Evolutionary conservation across 2,329 filamentous ascomycete genomes (phyloP).

Genomic region (Fusarium sp.): DNA sequence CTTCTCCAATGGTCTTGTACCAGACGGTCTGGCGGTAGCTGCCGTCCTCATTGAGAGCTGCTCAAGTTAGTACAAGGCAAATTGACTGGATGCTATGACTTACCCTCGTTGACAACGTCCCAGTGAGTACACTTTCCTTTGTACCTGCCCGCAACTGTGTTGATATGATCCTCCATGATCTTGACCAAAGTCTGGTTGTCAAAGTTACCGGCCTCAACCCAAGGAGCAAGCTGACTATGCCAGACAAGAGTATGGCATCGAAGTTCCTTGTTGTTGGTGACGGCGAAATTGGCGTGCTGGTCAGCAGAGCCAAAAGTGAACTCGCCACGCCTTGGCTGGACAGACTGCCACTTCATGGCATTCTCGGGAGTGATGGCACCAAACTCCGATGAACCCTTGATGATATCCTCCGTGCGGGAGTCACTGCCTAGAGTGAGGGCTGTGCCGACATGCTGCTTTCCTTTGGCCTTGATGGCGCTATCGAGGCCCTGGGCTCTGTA

Average conservation of each 20-base stretch:
- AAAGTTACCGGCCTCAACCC: conserved; percentile 48
- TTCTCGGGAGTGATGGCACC: conserved; percentile 65
- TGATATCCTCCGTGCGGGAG: conserved; percentile 58
- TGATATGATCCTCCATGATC: conserved; percentile 65
- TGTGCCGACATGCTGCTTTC: conserved; percentile 64
- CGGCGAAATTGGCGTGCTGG: conserved; percentile 55
- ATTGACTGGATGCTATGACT: background rate
- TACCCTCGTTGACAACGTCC: conserved; percentile 66
- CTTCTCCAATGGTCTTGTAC: conserved; percentile 60
- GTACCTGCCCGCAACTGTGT: conserved; percentile 57
- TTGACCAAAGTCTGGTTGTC: conserved; percentile 64
- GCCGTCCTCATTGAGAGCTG: conserved; percentile 61
- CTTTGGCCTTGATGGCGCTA: conserved; percentile 42
- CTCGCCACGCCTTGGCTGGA: conserved; percentile 63
- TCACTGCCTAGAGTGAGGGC: conserved; percentile 68
- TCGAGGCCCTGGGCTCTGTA: conserved; percentile 30
- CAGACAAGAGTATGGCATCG: conserved; percentile 70
- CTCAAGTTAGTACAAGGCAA: background rate
- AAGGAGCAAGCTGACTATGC: conserved; percentile 49
- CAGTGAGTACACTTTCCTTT: conserved; percentile 61
- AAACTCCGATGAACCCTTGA: conserved; percentile 64
- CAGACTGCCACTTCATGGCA: conserved; percentile 67
- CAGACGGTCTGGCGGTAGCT: conserved; percentile 59
- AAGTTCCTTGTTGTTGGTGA: conserved; percentile 59
- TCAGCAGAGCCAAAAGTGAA: conserved; percentile 69